These are phyloP conservation scores for Thelephora terrestris DNA, from an alignment of 1,284 basidiomycete genomes.

Conservation along the genomic window DNA sequence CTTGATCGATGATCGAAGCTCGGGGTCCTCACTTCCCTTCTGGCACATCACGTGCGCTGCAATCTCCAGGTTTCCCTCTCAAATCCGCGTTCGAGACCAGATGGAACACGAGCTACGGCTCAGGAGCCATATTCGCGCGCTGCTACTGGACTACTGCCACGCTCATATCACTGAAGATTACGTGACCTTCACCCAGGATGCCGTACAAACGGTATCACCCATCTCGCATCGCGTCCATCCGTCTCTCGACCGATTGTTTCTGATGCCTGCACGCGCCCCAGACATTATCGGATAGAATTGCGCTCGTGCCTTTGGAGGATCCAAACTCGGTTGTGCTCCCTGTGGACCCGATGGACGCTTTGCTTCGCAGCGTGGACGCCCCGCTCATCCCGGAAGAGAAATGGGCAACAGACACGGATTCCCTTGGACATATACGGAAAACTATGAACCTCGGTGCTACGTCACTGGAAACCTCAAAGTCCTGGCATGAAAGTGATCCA, in stretches of 20 bases:
- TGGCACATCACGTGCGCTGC: neutral
- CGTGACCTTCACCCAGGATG: conserved; percentile 39
- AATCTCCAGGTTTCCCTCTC: neutral
- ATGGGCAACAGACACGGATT: conserved; percentile 27
- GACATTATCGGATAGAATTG: conserved; percentile 34
- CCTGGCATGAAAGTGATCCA: conserved; percentile 24
- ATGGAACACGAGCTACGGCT: conserved; percentile 20
- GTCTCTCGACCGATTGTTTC: neutral
- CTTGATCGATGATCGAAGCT: too few species aligned
- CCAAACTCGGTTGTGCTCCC: conserved; percentile 38
- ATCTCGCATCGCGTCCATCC: conserved; percentile 1
- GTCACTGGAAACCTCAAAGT: conserved; percentile 22
- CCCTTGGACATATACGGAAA: conserved; percentile 28
- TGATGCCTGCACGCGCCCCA: conserved; percentile 13
- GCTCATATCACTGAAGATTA: conserved; percentile 47
- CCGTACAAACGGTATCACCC: conserved; percentile 32
- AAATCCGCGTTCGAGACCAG: neutral
- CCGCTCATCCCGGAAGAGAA: conserved; percentile 33
- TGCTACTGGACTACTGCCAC: conserved; percentile 43
- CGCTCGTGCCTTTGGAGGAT: conserved; percentile 35
- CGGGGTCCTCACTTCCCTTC: too few species aligned
- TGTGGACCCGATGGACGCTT: conserved; percentile 37
- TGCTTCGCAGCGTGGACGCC: conserved; percentile 21
- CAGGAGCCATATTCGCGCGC: conserved; percentile 38
- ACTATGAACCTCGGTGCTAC: conserved; percentile 15